Percentiles rank a stretch among this genome's conserved stretches.
phyloP scores from a whole-genome alignment of 495 filamentous ascomycete species.

The Neohortaea acidophila region DNA sequence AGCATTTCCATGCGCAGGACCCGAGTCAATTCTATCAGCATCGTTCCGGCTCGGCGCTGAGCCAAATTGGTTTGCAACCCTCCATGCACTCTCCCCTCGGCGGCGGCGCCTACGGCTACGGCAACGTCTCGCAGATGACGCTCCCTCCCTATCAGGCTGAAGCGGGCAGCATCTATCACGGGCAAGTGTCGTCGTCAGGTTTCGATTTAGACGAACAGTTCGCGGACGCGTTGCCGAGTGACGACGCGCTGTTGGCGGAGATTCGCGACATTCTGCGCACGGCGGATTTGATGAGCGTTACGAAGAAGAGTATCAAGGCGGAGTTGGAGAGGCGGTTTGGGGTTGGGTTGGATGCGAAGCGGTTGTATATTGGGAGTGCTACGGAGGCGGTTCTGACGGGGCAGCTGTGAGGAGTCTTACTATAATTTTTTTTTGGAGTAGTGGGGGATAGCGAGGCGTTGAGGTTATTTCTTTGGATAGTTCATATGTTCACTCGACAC shows the following conservation, averaged over 20 bases:
- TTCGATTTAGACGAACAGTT: too few species aligned
- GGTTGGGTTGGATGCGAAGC: slow-evolving; percentile 60
- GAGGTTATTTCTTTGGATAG: too few species aligned
- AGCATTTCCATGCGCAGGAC: slow-evolving; percentile 56
- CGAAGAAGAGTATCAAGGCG: slow-evolving; percentile 93
- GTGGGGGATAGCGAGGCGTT: too few species aligned
- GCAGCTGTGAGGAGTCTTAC: slow-evolving; percentile 45
- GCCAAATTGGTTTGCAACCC: too few species aligned
- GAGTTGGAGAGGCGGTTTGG: slow-evolving; percentile 85
- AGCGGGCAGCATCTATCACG: too few species aligned
- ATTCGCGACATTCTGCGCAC: slow-evolving; percentile 83
- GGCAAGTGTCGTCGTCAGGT: too few species aligned
- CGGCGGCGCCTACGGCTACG: slow-evolving; percentile 28
- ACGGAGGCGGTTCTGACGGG: slow-evolving; percentile 62
- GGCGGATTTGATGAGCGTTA: slow-evolving; percentile 91
- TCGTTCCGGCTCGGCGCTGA: too few species aligned
- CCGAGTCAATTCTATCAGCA: too few species aligned
- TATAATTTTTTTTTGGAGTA: too few species aligned
- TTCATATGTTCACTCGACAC: too few species aligned
- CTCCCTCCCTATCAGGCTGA: slow-evolving; percentile 56
- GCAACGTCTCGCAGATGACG: slow-evolving; percentile 52
- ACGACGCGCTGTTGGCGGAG: slow-evolving; percentile 83
- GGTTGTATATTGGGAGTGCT: slow-evolving; percentile 70
- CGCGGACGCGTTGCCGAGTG: slow-evolving; percentile 73
- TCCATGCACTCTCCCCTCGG: slow-evolving; percentile 19